Base-by-base conservation (phyloP, 108 stramenopile genomes). In the Cylindrotheca fusiformis region DNA sequence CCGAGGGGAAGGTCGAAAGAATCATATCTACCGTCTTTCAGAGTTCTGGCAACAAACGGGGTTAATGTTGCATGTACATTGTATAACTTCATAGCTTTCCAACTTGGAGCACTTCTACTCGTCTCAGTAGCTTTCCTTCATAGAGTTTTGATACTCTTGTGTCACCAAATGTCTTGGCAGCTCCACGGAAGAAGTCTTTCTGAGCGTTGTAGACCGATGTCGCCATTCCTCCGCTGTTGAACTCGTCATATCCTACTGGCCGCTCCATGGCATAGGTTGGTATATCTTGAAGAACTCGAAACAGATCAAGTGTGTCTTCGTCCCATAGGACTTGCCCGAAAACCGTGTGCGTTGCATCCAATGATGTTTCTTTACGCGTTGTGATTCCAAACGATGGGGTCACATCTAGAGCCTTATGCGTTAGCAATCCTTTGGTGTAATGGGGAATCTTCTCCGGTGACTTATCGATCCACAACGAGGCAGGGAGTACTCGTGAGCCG, bases 91-190 rank as follows among this genome's bases (percentile, higher is more conserved):
- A 84, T 24, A 88, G 32, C 41, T 70, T 48, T 4, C 78, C 84
- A 4, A 88, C 85, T 64, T 84, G 75, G 18, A 88, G 87, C 12
- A 94, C 90, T 60, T 94, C 93, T 22, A 90, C 75, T 33, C 89
- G 71, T 47, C 90, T 70, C 64, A 94, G 63, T 44, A 94, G 29
- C 63, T 91, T 91, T 18, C 93, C 93, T 47, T 84, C 78, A 55
- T 87, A 91, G 6, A 91, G 58, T 56, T 87, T 87, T 21, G 75
- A 76, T 23, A 91, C 32, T 8, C 93, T 73, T 2, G 72, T 74
- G 67, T 95, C 93, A 20, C 93, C 93, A 52, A 91, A 75, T 0
- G 73, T 68, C 59, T 90, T 88, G 60, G 93, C 93, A 29, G 87
- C 84, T 22, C 78, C 80, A 22, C 90, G 76, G 75, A 95, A 91